A percentile compares a stretch with the other conserved stretches of the same genome.
Evolutionary conservation across 2,329 filamentous ascomycete species (phyloP).

Genomic region (Diaporthe caulivora): DNA sequence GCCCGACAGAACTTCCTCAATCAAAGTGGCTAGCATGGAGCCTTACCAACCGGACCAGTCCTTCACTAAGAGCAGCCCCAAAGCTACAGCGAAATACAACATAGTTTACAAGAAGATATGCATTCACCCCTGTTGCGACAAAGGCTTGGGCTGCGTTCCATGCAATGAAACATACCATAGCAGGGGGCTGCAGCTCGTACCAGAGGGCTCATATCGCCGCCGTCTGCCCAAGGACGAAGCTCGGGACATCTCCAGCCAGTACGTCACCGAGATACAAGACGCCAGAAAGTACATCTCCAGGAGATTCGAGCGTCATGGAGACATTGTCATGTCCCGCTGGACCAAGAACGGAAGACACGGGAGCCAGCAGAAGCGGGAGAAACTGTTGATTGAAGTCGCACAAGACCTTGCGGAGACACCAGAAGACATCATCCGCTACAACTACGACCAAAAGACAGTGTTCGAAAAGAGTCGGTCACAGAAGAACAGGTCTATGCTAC

Average conservation of each 20-base stretch:
- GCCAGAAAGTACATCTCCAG: not conserved
- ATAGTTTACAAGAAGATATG: not conserved
- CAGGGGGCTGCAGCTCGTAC: not conserved
- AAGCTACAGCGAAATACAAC: not conserved
- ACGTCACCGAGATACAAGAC: not conserved
- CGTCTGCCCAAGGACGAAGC: not conserved
- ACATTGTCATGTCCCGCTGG: slow-evolving; percentile 1
- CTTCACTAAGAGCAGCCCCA: not conserved
- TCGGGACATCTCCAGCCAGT: not conserved
- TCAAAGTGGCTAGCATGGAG: not conserved
- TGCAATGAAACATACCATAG: not conserved
- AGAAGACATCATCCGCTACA: not conserved
- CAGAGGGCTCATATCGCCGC: not conserved
- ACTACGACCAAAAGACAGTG: not conserved
- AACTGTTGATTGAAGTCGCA: not conserved
- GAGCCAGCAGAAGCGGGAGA: slow-evolving; percentile 15
- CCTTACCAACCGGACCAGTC: not conserved
- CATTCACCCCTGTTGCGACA: not conserved
- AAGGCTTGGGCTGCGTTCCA: not conserved
- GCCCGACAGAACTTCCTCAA: not conserved
- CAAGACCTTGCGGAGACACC: not conserved
- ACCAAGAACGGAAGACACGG: not conserved
- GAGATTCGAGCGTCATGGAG: not conserved
- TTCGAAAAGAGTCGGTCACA: not conserved
- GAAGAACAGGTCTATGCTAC: not conserved